These are phyloP conservation scores for Ceratorhiza oryzae-sativae DNA, from an alignment of 1,284 basidiomycete genomes.

Conservation along the genomic window DNA sequence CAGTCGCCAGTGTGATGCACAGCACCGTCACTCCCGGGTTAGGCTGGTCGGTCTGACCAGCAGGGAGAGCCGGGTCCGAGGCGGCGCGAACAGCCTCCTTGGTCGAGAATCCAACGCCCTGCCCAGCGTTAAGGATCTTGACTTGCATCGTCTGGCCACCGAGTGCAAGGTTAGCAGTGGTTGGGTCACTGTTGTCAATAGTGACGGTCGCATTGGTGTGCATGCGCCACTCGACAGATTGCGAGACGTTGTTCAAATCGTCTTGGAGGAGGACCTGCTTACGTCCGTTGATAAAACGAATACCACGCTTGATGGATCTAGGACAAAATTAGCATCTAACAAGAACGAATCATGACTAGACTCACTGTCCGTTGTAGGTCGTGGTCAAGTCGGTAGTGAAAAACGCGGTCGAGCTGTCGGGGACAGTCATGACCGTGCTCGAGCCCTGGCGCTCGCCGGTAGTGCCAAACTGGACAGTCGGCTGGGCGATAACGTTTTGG, in stretches of 20 bases:
- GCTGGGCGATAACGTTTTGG: constrained; percentile 77
- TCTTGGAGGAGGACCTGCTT: constrained; percentile 92
- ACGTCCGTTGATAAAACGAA: constrained; percentile 86
- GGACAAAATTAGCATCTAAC: constrained; percentile 47
- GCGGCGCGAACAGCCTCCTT: constrained; percentile 61
- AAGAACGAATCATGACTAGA: constrained; percentile 41
- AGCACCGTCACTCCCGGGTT: constrained; percentile 86
- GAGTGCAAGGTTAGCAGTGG: constrained; percentile 69
- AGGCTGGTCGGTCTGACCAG: constrained; percentile 65
- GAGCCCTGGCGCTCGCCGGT: constrained; percentile 79
- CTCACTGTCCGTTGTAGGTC: constrained; percentile 81
- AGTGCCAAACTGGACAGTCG: constrained; percentile 63
- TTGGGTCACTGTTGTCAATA: constrained; percentile 60
- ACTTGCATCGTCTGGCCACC: constrained; percentile 56
- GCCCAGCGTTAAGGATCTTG: constrained; percentile 63
- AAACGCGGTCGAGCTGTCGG: constrained; percentile 79
- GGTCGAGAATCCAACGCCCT: constrained; percentile 64
- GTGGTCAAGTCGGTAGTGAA: constrained; percentile 81
- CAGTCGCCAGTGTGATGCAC: constrained; percentile 70
- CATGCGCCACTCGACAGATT: constrained; percentile 85
- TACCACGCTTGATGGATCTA: constrained; percentile 81
- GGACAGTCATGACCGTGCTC: constrained; percentile 63
- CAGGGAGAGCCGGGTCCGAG: constrained; percentile 68
- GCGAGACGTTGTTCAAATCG: constrained; percentile 68
- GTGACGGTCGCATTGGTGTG: constrained; percentile 86